Percentiles rank a stretch among this genome's conserved stretches.
Evolutionary conservation across 176 grass and related monocot species (phyloP).

Genomic region (Triticum monococcum): DNA sequence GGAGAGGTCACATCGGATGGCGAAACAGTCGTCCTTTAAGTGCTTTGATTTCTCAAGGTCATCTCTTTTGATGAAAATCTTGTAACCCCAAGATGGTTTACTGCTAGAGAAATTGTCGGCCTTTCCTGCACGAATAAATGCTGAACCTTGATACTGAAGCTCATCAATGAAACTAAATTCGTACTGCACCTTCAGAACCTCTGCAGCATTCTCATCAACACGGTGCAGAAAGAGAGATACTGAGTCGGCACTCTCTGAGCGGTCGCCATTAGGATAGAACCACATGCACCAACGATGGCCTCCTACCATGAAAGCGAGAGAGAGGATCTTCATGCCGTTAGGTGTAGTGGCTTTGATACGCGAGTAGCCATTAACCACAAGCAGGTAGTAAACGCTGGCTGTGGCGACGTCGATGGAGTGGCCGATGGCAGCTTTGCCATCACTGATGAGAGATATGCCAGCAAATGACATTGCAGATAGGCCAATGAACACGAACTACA

Average conservation of each 20-base stretch:
- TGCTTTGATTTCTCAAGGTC: background rate
- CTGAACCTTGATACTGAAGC: background rate
- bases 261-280: background rate
- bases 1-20: background rate
- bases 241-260: background rate
- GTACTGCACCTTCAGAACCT: too few relatives aligned
- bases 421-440: background rate
- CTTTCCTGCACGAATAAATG: background rate
- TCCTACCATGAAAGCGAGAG: background rate
- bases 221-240: background rate
- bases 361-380: background rate
- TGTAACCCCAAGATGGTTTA: background rate
- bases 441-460: background rate
- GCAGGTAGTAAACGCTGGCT: background rate
- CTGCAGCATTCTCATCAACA: background rate
- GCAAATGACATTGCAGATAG: background rate
- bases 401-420: background rate
- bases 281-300: background rate
- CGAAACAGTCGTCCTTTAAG: background rate
- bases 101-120: background rate
- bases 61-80: background rate
- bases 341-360: background rate
- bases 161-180: background rate
- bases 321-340: background rate
- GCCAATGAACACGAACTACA: too few relatives aligned